A percentile compares a stretch with the other conserved stretches of the same genome.
Evolutionary conservation across 2,329 filamentous ascomycete genomes (phyloP).

Genomic region (Colletotrichum gloeosporioides): DNA sequence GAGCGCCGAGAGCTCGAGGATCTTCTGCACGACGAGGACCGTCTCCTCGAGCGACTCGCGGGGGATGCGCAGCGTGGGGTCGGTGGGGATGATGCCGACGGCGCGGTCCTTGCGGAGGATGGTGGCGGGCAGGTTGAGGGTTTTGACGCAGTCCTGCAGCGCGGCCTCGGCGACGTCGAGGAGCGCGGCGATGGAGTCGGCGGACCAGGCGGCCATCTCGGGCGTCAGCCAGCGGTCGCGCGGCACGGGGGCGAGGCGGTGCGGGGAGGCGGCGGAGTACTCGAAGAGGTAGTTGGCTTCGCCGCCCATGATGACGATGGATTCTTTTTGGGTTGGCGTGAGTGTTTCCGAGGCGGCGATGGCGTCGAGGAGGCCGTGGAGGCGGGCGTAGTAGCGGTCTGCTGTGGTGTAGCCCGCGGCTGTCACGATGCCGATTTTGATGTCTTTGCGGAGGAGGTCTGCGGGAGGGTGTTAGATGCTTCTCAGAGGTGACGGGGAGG

Average conservation of each 20-base stretch:
- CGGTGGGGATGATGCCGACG: constrained; percentile 76
- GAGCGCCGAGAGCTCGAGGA: constrained; percentile 77
- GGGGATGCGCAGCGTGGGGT: constrained; percentile 70
- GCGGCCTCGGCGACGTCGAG: constrained; percentile 89
- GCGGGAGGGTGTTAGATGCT: neutral
- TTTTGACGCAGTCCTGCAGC: constrained; percentile 79
- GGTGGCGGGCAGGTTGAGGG: constrained; percentile 78
- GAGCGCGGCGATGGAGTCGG: constrained; percentile 78
- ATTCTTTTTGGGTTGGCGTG: constrained; percentile 71
- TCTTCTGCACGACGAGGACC: constrained; percentile 91
- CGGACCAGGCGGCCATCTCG: constrained; percentile 79
- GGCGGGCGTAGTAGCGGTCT: constrained; percentile 82
- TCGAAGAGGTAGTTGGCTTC: constrained; percentile 96
- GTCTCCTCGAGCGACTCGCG: constrained; percentile 95
- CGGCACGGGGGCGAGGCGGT: constrained; percentile 72
- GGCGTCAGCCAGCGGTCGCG: constrained; percentile 74
- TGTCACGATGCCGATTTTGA: constrained; percentile 93
- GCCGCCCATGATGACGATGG: constrained; percentile 90
- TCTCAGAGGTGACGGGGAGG: rapidly evolving
- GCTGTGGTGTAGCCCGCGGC: constrained; percentile 94
- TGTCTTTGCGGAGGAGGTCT: constrained; percentile 77
- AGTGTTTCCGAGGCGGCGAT: constrained; percentile 66
- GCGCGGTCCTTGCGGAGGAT: constrained; percentile 89
- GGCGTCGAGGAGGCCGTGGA: constrained; percentile 86
- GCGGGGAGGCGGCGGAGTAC: constrained; percentile 68